A percentile compares a stretch with the other conserved stretches of the same genome.
These are phyloP conservation scores for Saturnispora quitensis DNA, from an alignment of 805 yeast genomes.

Conservation along the genomic window DNA sequence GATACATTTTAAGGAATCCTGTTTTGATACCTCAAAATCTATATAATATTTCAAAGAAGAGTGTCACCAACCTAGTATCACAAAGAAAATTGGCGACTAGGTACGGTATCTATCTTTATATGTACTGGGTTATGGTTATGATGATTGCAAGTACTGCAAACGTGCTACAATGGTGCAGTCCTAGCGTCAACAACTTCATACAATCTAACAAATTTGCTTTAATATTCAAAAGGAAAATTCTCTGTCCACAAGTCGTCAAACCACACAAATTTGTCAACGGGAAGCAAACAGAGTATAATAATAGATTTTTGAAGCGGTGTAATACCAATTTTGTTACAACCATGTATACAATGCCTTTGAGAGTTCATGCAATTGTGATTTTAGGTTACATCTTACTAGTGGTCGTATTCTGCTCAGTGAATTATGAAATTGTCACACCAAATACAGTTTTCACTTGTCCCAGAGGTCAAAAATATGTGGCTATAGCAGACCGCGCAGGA, in stretches of 20 bases:
- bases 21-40: conserved; percentile 18
- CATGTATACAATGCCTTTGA: conserved; percentile 24
- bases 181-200: conserved; percentile 20
- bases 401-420: conserved; percentile 23
- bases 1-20: conserved; percentile 20
- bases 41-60: conserved; percentile 22
- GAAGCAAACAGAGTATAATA: not conserved
- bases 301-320: conserved; percentile 1
- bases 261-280: conserved; percentile 10
- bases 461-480: conserved; percentile 24
- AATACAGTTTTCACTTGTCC: conserved; percentile 26
- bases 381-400: conserved; percentile 21
- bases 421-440: conserved; percentile 22
- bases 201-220: conserved; percentile 17
- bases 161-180: conserved; percentile 29
- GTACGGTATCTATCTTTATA: conserved; percentile 22
- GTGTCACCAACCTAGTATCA: conserved; percentile 21
- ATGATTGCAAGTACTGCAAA: conserved; percentile 21
- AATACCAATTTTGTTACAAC: conserved; percentile 9
- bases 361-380: conserved; percentile 27
- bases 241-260: conserved; percentile 25
- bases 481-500: conserved; percentile 38
- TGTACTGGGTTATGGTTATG: conserved; percentile 28
- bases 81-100: conserved; percentile 25
- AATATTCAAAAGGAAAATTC: conserved; percentile 27